These are phyloP conservation scores for Paxillus involutus DNA, from an alignment of 768 basidiomycete species.

Conservation along the genomic window DNA sequence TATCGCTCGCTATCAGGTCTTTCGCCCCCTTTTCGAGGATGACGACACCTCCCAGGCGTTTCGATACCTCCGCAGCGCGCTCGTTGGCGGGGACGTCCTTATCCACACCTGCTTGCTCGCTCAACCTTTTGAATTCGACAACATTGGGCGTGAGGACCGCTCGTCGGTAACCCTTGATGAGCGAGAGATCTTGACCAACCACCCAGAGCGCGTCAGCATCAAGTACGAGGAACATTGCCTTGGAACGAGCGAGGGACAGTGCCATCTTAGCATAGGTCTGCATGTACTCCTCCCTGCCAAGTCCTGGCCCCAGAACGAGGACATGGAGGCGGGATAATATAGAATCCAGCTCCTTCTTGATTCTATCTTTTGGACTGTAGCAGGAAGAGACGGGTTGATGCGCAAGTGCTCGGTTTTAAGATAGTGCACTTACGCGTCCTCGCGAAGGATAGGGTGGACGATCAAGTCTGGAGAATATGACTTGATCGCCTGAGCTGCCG, in stretches of 20 bases:
- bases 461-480: constrained; percentile 96
- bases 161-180: constrained; percentile 82
- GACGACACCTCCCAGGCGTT: constrained; percentile 80
- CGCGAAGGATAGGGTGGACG: constrained; percentile 87
- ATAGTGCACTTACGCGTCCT: constrained; percentile 54
- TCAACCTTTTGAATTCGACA: constrained; percentile 86
- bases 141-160: constrained; percentile 94
- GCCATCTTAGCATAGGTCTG: constrained; percentile 78
- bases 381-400: neutral
- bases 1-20: constrained; percentile 83
- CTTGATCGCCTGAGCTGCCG: constrained; percentile 91
- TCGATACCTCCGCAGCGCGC: constrained; percentile 73
- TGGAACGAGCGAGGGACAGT: constrained; percentile 64
- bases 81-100: constrained; percentile 48
- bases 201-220: constrained; percentile 93
- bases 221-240: constrained; percentile 86
- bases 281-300: constrained; percentile 92
- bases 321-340: constrained; percentile 88
- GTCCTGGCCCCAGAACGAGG: constrained; percentile 90
- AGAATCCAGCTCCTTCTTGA: constrained; percentile 55
- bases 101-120: constrained; percentile 69
- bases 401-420: neutral
- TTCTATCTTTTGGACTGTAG: constrained; percentile 45
- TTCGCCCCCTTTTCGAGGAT: constrained; percentile 84
- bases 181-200: constrained; percentile 67